Evolutionary conservation across 2,329 filamentous ascomycete species (phyloP).

Genomic region (Periglandula ipomoeae): DNA sequence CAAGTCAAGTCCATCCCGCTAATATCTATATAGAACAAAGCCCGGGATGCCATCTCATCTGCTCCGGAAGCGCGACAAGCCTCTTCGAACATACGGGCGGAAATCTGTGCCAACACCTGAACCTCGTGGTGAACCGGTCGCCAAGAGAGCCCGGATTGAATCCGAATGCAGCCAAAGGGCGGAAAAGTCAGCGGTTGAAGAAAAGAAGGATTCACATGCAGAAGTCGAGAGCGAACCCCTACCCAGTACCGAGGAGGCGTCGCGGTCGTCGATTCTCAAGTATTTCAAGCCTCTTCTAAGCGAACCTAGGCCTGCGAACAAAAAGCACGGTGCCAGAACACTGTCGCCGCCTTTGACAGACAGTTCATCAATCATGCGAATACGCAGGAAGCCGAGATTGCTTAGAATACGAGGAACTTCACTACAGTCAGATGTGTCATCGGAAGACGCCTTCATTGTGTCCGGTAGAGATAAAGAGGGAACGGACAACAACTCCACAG

Average conservation of each 20-base stretch:
- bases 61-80: constrained; percentile 22
- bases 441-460: neutral
- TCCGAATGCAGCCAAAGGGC: neutral
- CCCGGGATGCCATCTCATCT: constrained; percentile 14
- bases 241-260: neutral
- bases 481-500: neutral
- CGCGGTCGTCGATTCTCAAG: constrained; percentile 27
- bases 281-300: constrained; percentile 30
- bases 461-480: constrained; percentile 3
- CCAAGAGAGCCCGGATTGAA: constrained; percentile 17
- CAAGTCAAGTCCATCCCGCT: neutral
- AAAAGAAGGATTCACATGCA: neutral
- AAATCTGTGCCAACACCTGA: constrained; percentile 18
- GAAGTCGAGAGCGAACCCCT: neutral
- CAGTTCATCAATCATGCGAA: constrained; percentile 2
- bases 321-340: constrained; percentile 7
- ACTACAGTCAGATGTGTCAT: constrained; percentile 7
- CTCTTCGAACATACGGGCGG: constrained; percentile 32
- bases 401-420: constrained; percentile 19
- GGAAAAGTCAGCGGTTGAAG: neutral
- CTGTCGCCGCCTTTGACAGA: constrained; percentile 11
- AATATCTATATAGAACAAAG: constrained; percentile 19
- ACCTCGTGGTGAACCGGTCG: constrained; percentile 14
- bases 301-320: constrained; percentile 1
- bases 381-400: constrained; percentile 17